Base-by-base conservation (phyloP, 2,329 filamentous ascomycete species). In the Sarocladium strictum region DNA sequence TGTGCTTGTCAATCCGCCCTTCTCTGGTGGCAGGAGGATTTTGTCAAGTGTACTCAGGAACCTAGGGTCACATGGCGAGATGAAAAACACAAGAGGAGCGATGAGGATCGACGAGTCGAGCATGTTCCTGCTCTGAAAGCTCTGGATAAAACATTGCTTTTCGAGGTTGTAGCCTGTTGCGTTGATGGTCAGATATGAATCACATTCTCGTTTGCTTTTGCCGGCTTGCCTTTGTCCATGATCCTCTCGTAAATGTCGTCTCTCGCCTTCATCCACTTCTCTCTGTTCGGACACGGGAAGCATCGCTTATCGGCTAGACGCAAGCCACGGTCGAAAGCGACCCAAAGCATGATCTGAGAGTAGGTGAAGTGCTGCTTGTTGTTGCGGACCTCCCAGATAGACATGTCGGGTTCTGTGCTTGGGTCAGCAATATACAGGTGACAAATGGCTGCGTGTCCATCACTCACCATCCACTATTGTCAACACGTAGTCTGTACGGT, bases 321-420 rank as follows among this genome's bases (percentile, higher is more conserved):
- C 12, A 91, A 71, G 10, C 85, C 87, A 4, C 87, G 83, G 65
- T 92, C 88, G 58, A 92, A 83, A 17, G 87, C 86, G 3, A 92
- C 88, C 88, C 87, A 92, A 21, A 92, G 77, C 84, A 91, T 89
- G 59, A 92, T 78, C 65, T 91, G 89, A n/a, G 85, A 89, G 69
- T 91, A 92, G 14, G 85, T 82, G 60, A 90, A 92, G 63, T 90
- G 82, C 67, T 90, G 87, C 64, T 87, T 87, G 62, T 84, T 73
- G 59, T 87, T 87, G 40, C 87, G 81, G 5, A 90, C 87, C 66
- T 92, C 88, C 88, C 87, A 91, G 62, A 91, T 92, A 2, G 86
- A 90, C 86, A 90, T 90, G 64, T 92, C 87, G 12, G 83, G 82
- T 41, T 85, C 77, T 79, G 47, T 7, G 4, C 9, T 5, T 2